Conservation (phyloP, 768 basidiomycete genomes). For the Rhodotorula taiwanensis region DNA sequence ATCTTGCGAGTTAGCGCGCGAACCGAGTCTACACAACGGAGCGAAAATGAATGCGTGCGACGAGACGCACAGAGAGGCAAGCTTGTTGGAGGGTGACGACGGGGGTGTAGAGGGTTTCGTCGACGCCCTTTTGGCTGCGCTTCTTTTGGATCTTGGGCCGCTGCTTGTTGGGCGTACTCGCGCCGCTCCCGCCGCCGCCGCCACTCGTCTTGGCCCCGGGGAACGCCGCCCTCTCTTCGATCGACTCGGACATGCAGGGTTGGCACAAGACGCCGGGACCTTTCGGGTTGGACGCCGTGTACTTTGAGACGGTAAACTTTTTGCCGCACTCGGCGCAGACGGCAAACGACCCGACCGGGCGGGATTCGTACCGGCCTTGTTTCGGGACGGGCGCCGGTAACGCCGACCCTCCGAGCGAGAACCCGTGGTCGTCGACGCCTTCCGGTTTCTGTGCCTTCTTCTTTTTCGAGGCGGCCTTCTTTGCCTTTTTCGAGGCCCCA, state of each 20-base stretch:
- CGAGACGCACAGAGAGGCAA: conserved; percentile 63
- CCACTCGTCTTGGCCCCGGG: conserved; percentile 8
- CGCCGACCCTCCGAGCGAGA: conserved; percentile 61
- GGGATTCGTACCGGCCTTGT: conserved; percentile 30
- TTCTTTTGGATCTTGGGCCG: conserved; percentile 51
- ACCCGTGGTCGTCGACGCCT: conserved; percentile 50
- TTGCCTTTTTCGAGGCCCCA: conserved; percentile 50
- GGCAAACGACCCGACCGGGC: conserved; percentile 60
- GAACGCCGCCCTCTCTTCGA: conserved; percentile 53
- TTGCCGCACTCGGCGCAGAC: conserved; percentile 73
- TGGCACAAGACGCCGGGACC: conserved; percentile 78
- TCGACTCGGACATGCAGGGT: conserved; percentile 68
- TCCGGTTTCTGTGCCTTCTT: conserved; percentile 41
- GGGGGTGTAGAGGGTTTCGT: conserved; percentile 57
- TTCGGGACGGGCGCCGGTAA: conserved; percentile 52
- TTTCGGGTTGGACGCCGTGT: conserved; percentile 67
- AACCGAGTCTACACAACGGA: no score
- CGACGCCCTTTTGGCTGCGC: conserved; percentile 60
- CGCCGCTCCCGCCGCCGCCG: conserved; percentile 56
- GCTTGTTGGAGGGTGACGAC: conserved; percentile 66
- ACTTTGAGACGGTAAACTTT: conserved; percentile 68
- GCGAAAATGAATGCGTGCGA: background rate
- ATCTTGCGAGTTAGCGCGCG: no score
- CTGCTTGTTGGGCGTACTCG: conserved; percentile 43
- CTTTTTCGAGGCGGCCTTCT: conserved; percentile 39